These are phyloP conservation scores for Penicillium maclennaniae DNA, from an alignment of 495 filamentous ascomycete species.

Conservation along the genomic window DNA sequence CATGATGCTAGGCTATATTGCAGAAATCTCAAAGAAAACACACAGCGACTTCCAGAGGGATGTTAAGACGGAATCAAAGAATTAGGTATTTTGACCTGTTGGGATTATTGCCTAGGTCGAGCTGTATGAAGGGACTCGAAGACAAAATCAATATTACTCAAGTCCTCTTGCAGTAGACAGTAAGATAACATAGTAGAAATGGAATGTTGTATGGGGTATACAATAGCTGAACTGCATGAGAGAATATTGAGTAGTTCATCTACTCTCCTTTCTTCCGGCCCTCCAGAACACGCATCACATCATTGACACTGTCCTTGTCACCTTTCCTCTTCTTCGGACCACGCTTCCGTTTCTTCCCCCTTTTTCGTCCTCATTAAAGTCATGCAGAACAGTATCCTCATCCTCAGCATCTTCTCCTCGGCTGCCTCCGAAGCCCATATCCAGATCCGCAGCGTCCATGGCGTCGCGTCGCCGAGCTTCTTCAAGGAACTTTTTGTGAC, in stretches of 20 bases:
- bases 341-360: conserved; percentile 65
- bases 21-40: too few relatives aligned
- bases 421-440: conserved; percentile 87
- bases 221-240: not conserved
- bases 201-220: not conserved
- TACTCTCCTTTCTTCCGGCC: conserved; percentile 48
- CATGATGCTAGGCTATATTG: too few relatives aligned
- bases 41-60: too few relatives aligned
- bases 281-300: conserved; percentile 79
- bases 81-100: too few relatives aligned
- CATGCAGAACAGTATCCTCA: conserved; percentile 66
- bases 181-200: not conserved
- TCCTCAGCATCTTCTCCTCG: conserved; percentile 80
- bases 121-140: not conserved
- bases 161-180: not conserved
- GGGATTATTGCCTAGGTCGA: too few relatives aligned
- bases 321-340: conserved; percentile 70
- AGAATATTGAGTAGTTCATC: not conserved
- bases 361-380: conserved; percentile 50
- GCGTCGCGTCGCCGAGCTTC: conserved; percentile 53
- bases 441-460: conserved; percentile 87
- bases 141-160: not conserved
- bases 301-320: conserved; percentile 72
- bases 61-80: too few relatives aligned
- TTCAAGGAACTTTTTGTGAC: conserved; percentile 70